Evolutionary conservation across 1,284 basidiomycete genomes (phyloP).

Genomic region (Malassezia psittaci): DNA sequence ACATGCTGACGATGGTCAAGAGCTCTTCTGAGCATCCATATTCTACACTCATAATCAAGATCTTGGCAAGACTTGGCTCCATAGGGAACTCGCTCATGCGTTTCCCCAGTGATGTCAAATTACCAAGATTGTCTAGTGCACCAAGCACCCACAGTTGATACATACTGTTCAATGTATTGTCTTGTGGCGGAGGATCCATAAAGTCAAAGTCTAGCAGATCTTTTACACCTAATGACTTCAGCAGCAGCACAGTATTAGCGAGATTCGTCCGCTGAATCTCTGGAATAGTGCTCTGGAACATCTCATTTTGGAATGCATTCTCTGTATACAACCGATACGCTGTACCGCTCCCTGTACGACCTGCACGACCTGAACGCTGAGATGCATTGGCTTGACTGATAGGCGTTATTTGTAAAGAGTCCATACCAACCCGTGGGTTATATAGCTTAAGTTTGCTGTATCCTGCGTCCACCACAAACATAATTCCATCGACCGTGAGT

Average conservation of each 20-base stretch:
- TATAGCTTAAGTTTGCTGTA: constrained; percentile 98
- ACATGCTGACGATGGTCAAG: constrained; percentile 96
- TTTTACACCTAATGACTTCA: constrained; percentile 89
- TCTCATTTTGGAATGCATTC: constrained; percentile 85
- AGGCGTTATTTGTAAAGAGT: constrained; percentile 93
- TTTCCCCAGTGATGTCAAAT: constrained; percentile 77
- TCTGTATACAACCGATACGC: constrained; percentile 93
- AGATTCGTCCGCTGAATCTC: constrained; percentile 97
- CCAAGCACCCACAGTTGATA: constrained; percentile 98
- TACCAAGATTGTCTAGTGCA: constrained; percentile 92
- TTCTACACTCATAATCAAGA: constrained; percentile 89
- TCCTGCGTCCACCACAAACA: constrained; percentile 90
- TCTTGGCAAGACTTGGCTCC: constrained; percentile 86
- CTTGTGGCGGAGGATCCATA: constrained; percentile 79
- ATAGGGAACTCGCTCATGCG: constrained; percentile 89
- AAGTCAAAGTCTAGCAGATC: constrained; percentile 97
- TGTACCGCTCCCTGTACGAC: constrained; percentile 77
- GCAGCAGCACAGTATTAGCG: constrained; percentile 84
- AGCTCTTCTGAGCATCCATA: constrained; percentile 88
- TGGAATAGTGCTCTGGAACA: constrained; percentile 92
- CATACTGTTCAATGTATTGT: constrained; percentile 67
- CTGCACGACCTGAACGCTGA: constrained; percentile 88
- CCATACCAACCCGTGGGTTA: constrained; percentile 98
- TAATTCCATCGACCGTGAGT: constrained; percentile 83
- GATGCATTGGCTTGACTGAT: constrained; percentile 89